Evolutionary conservation across 805 yeast genomes (phyloP), one percentile per base, ranked within the genome.

Genomic region (Sugiyamaella valdiviana): DNA sequence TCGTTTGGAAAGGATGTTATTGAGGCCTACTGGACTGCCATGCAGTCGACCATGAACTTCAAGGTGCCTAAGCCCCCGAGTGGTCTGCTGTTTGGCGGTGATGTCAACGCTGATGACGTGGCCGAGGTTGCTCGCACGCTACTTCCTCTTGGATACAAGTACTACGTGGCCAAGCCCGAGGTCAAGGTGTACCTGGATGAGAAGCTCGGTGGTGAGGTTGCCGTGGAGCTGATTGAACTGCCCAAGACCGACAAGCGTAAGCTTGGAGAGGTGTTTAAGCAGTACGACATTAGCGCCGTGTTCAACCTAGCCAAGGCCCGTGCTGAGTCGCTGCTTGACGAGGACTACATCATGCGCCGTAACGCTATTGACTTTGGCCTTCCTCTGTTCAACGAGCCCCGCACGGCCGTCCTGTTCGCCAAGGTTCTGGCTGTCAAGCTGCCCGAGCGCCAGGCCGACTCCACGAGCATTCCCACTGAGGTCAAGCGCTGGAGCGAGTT

Each of bases 281-380:
- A 82, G 53, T 79, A 87, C 69, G 81, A 90, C 61, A 81, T 93
- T 65, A 76, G 82, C 55, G 83, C 89, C 54, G 99, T 93, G 15
- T 82, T 91, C 78, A 93, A 93, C 72, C 77, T 93, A 62, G 97
- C 99, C 47, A 76, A 76, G 59, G 84, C 86, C 39, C 80, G 96
- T 66, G 99, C 98, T 39, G 95, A 86, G 61, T 72, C 77, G 55
- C 75, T 87, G 55, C 68, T 79, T 55, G 97, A 93, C 63, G 83
- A 85, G 68, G 97, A 93, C 70, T 93, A 93, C 68, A 83, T 91
- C 50, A 93, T 93, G 99, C 84, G 99, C 76, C 84, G 99, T 75
- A 93, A 93, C 67, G 98, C 99, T 42, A 95, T 93, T 71, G 99
- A 93, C 68, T 93, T 93, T 66, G 98, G 86, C 52, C 83, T 91